These are phyloP conservation scores for Neonectria magnoliae DNA, from an alignment of 2,329 filamentous ascomycete species.

Conservation along the genomic window DNA sequence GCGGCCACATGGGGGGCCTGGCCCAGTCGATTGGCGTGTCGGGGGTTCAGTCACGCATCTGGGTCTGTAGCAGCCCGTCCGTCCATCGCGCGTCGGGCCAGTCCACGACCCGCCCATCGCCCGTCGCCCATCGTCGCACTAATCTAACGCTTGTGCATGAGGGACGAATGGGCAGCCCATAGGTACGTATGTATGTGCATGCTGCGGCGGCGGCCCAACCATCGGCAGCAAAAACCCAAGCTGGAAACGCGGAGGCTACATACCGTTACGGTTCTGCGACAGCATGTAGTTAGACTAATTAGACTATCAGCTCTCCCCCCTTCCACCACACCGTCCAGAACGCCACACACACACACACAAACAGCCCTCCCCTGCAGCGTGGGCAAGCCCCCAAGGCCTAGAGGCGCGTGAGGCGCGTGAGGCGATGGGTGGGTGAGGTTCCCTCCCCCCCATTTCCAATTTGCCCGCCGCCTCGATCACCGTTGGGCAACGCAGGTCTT, in stretches of 20 bases:
- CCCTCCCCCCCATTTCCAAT: slow-evolving; percentile 25
- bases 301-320: too few species aligned
- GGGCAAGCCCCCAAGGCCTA: slow-evolving; percentile 19
- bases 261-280: too few species aligned
- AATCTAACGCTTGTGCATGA: too few species aligned
- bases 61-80: neutral
- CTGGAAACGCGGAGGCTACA: too few species aligned
- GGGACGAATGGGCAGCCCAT: too few species aligned
- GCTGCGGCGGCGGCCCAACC: too few species aligned
- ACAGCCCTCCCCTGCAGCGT: neutral
- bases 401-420: slow-evolving; percentile 40
- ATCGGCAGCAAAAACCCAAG: too few species aligned
- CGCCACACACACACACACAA: neutral
- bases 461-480: slow-evolving; percentile 37
- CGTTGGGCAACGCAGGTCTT: slow-evolving; percentile 20
- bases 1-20: neutral
- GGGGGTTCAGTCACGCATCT: too few species aligned
- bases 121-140: neutral
- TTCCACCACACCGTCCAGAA: neutral
- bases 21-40: neutral
- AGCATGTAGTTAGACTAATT: too few species aligned
- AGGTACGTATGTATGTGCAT: too few species aligned
- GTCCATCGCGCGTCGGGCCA: neutral
- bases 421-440: slow-evolving; percentile 36
- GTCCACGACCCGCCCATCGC: too few species aligned